Evolutionary conservation across 768 basidiomycete genomes (phyloP), one percentile per base, ranked within the genome.

Genomic region (Boletellus sp.): DNA sequence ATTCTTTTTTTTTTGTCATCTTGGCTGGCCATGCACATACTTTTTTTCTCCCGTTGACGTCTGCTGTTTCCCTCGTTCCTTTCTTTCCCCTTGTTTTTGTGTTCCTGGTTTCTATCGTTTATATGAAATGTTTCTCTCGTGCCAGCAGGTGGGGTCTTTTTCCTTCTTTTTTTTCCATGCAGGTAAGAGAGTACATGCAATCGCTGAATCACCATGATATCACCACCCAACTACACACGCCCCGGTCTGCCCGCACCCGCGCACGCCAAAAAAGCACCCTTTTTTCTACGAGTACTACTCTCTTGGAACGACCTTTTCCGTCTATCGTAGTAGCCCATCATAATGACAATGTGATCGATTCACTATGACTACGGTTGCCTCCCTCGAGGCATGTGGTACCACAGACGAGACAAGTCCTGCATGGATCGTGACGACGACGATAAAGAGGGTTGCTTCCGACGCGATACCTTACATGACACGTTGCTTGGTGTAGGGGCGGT

Each of bases 21-120:
- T 54, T 64, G 63, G 58, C 56, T 61, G 59, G 61, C 58, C 61
- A 58, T 55, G 64, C 54, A 56, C 47, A 59, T 55, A 61, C 37
- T 45, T 56, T 28, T 28, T 11, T 28, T 7, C 11, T 26, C 24
- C 8, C 3, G 35, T 43, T 40, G 49, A 51, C 55, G 63, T 57
- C 42, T 47, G 42, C 39, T 42, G 28, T 41, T 44, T 8, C 43
- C 28, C 26, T 16, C 11, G 6, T 32, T 20, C 24, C 11, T 20
- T 28, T 13, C 7, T 38, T 16, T 37, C n/a, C n/a, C n/a, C n/a
- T n/a, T 15, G 16, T 47, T 46, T 42, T 17, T 45, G 37, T 50
- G 50, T 50, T 63, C 45, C 53, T 56, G 53, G n/a, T n/a, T 64
- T 55, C 47, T 34, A 52, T 59, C 51, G 42, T 46, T 28, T 53